Percentiles rank a stretch among this genome's conserved stretches.
Conservation (phyloP, 306 rosid species). For the Biancaea sappan region DNA sequence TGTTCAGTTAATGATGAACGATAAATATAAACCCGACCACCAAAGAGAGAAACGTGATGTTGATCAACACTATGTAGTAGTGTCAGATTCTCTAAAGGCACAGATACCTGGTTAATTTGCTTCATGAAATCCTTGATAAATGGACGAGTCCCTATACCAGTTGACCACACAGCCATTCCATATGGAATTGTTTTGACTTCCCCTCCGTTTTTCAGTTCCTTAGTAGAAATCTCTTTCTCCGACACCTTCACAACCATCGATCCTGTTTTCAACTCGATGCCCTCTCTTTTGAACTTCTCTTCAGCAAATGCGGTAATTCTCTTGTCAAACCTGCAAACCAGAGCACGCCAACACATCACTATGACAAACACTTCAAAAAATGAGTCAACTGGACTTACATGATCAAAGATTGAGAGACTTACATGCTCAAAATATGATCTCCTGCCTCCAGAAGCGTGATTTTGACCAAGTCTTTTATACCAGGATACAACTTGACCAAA, state of each 20-base stretch:
- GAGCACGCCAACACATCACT: slow-evolving; percentile 21
- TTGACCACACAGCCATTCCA: slow-evolving; percentile 99
- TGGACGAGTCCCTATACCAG: slow-evolving; percentile 95
- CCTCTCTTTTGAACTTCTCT: slow-evolving; percentile 78
- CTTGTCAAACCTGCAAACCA: slow-evolving; percentile 84
- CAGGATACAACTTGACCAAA: slow-evolving; percentile 75
- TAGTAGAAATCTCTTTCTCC: slow-evolving; percentile 77
- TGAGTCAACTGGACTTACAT: neutral
- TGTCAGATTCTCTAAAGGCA: slow-evolving; percentile 32
- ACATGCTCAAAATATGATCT: slow-evolving; percentile 88
- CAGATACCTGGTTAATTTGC: slow-evolving; percentile 95
- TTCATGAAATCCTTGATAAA: slow-evolving; percentile 78
- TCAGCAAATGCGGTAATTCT: slow-evolving; percentile 94
- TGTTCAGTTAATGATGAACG: neutral
- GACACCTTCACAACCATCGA: slow-evolving; percentile 91
- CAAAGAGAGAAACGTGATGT: neutral
- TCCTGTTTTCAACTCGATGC: slow-evolving; percentile 91
- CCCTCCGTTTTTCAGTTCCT: slow-evolving; percentile 81
- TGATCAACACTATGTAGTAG: neutral
- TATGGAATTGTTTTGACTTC: slow-evolving; percentile 65
- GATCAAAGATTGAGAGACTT: slow-evolving; percentile 36
- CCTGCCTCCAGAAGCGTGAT: slow-evolving; percentile 95
- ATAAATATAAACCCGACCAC: neutral
- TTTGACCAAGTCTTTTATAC: slow-evolving; percentile 65
- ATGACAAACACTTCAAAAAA: too few species aligned